Evolutionary conservation across 73 alveolate species (phyloP), one percentile per base, ranked within the genome.

Genomic region (Paramecium caudatum): DNA sequence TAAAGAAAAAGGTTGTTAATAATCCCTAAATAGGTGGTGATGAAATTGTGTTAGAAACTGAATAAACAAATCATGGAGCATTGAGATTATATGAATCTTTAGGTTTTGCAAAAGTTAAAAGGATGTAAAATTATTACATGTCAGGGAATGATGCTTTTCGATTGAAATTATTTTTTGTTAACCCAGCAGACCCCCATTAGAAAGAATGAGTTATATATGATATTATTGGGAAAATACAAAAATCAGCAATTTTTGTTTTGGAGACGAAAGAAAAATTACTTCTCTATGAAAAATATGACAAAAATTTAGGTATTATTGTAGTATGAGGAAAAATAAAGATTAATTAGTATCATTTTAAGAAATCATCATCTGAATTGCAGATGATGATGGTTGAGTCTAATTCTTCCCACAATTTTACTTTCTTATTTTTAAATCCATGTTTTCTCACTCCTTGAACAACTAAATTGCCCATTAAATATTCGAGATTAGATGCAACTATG

Each of bases 91-190:
- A 97, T 94, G 98, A 97, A 70, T 88, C 98, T 17, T 91, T 97
- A 49, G 99, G 99, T 25, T 97, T 97, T 91, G 96, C 96, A 12
- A 97, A 99, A 90, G 98, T 96, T 47, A 97, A 97, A 91, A 93
- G 98, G 92, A 90, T 96, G 63, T 90, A 91, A 74, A 95, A 91
- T 82, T 97, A 97, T 91, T 97, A 97, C 93, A 87, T 97, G 82
- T 96, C 96, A 95, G 99, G 99, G 2, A 97, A 97, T 95, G 98
- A 95, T 92, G 99, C 99, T n/a, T 97, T 92, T 91, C 97, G 98
- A 61, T 94, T 97, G 37, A 97, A 96, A 82, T 86, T 97, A 7
- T 97, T 91, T 78, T 83, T 95, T 27, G 84, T 78, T 21, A 80
- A 86, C 65, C 82, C 82, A 12, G 49, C 25, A 2, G 93, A 74